These are phyloP conservation scores for Lachnellula arida DNA, from an alignment of 2,329 filamentous ascomycete species.

Conservation along the genomic window DNA sequence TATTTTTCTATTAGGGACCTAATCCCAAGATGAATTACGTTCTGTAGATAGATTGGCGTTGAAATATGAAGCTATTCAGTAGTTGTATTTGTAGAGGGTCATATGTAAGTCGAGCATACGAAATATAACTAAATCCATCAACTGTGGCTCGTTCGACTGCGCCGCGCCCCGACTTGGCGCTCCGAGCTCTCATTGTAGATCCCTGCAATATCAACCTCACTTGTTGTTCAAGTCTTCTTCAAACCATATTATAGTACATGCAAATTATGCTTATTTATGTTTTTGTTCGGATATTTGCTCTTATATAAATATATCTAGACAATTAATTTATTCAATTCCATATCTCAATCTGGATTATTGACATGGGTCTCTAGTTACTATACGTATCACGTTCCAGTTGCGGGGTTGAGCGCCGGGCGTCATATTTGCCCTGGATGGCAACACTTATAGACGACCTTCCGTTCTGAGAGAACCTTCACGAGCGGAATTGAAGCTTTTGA, in stretches of 20 bases:
- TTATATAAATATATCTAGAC: no score
- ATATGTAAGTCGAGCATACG: background rate
- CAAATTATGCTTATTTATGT: no score
- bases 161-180: background rate
- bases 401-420: background rate
- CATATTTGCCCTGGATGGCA: background rate
- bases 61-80: background rate
- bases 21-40: background rate
- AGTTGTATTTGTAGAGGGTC: background rate
- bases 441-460: background rate
- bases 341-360: background rate
- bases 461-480: background rate
- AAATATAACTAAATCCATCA: background rate
- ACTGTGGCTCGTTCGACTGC: background rate
- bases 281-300: no score
- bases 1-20: background rate
- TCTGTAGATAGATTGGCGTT: background rate
- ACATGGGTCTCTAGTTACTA: background rate
- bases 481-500: background rate
- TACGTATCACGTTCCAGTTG: background rate
- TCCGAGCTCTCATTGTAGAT: background rate
- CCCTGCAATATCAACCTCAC: background rate
- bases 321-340: background rate
- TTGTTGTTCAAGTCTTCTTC: background rate
- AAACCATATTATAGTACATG: no score